A percentile compares a stretch with the other conserved stretches of the same genome.
Evolutionary conservation across 1,284 basidiomycete species (phyloP).

Genomic region (Puccinia novopanici): DNA sequence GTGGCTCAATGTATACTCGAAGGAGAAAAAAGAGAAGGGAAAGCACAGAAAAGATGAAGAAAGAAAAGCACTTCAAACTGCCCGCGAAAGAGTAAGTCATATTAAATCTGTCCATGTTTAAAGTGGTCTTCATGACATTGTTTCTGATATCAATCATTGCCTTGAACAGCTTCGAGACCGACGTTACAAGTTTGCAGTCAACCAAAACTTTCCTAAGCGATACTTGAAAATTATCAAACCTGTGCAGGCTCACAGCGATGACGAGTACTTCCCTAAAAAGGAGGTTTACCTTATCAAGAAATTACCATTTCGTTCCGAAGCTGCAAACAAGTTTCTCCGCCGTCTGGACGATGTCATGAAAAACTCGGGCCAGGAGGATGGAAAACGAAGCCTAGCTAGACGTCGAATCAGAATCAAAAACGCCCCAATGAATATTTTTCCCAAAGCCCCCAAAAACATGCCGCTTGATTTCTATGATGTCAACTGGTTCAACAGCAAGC

Average conservation of each 20-base stretch:
- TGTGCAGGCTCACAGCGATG: neutral
- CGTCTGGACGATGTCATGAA: neutral
- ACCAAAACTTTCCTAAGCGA: neutral
- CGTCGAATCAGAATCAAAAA: constrained; percentile 2
- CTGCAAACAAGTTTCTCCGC: neutral
- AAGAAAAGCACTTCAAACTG: constrained; percentile 1
- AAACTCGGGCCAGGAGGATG: neutral
- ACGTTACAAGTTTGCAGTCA: neutral
- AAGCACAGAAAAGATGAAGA: neutral
- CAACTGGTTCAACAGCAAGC: constrained; percentile 5
- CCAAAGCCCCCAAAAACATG: constrained; percentile 8
- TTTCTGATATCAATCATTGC: no score
- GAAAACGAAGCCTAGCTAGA: neutral
- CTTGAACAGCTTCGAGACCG: neutral
- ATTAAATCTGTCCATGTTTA: no score
- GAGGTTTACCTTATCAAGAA: constrained; percentile 8
- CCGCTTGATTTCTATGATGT: constrained; percentile 5
- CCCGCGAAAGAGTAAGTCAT: constrained; percentile 10
- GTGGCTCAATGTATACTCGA: neutral
- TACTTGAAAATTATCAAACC: neutral
- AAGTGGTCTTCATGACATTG: no score
- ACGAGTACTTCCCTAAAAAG: neutral
- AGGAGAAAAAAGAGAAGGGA: neutral
- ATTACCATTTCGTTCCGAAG: neutral
- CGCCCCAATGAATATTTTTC: neutral